Conservation (phyloP, 169 alveolate genomes). For the Cardiosporidium cionae region DNA sequence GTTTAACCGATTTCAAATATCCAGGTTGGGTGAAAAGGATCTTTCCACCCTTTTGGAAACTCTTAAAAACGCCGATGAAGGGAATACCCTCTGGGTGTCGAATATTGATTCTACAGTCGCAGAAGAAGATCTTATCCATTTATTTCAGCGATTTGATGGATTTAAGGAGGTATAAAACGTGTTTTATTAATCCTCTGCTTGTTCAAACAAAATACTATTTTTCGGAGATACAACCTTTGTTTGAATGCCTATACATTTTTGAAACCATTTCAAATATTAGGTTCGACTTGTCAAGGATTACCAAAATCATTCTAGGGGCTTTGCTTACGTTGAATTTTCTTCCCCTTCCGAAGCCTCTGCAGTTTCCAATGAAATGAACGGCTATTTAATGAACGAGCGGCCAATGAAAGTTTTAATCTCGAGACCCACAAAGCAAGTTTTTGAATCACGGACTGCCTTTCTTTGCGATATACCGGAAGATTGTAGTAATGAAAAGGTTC, state of each 20-base stretch:
- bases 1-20: too few species aligned
- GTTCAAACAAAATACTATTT: too few species aligned
- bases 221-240: too few species aligned
- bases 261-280: conserved; percentile 6
- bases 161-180: conserved; percentile 2
- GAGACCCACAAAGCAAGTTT: conserved; percentile 6
- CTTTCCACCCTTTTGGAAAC: too few species aligned
- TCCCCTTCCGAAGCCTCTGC: conserved; percentile 13
- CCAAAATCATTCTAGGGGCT: conserved; percentile 33
- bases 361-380: background rate
- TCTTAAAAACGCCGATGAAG: too few species aligned
- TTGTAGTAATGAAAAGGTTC: background rate
- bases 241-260: too few species aligned
- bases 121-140: conserved; percentile 10
- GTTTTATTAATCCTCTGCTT: background rate
- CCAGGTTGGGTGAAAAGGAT: too few species aligned
- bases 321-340: conserved; percentile 41
- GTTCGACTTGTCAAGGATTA: conserved; percentile 33
- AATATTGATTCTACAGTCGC: conserved; percentile 12
- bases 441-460: conserved; percentile 24
- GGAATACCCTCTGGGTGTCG: conserved; percentile 13
- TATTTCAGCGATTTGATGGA: conserved; percentile 11
- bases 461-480: background rate
- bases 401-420: conserved; percentile 6
- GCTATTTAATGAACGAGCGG: background rate